phyloP scores from a whole-genome alignment of 2,329 filamentous ascomycete species.

The Helicocarpus griseus region DNA sequence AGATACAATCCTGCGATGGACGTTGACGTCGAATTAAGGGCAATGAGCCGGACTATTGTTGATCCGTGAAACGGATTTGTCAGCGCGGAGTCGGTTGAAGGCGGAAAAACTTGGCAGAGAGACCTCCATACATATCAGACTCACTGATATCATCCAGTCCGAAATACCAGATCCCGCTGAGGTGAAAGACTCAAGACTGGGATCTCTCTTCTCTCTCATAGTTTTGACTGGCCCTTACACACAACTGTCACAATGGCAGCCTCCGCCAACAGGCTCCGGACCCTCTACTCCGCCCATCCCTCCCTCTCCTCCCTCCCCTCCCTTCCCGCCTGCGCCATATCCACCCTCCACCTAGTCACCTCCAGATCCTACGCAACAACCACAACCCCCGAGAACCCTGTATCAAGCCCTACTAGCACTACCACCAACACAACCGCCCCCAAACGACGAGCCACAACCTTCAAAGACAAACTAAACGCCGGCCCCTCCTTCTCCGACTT shows the following conservation, averaged over 20 bases:
- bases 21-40: too few relatives aligned
- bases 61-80: too few relatives aligned
- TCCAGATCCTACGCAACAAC: slow-evolving; percentile 32
- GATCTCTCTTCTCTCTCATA: background rate
- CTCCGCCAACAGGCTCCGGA: slow-evolving; percentile 23
- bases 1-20: too few relatives aligned
- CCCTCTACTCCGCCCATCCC: slow-evolving; percentile 20
- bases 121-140: background rate
- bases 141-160: too few relatives aligned
- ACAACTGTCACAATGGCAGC: slow-evolving; percentile 22
- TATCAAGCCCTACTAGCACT: slow-evolving; percentile 28
- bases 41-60: too few relatives aligned
- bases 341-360: slow-evolving; percentile 3
- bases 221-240: background rate
- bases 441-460: slow-evolving; percentile 39
- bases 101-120: too few relatives aligned
- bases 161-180: too few relatives aligned
- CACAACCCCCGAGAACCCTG: slow-evolving; percentile 23
- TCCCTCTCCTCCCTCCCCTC: slow-evolving; percentile 7
- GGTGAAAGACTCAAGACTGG: too few relatives aligned
- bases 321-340: slow-evolving; percentile 8
- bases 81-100: too few relatives aligned
- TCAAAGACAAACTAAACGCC: slow-evolving; percentile 54
- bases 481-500: slow-evolving; percentile 58
- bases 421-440: slow-evolving; percentile 50